phyloP scores from a whole-genome alignment of 129 eudicot genomes.

The Ambrosia artemisiifolia region DNA sequence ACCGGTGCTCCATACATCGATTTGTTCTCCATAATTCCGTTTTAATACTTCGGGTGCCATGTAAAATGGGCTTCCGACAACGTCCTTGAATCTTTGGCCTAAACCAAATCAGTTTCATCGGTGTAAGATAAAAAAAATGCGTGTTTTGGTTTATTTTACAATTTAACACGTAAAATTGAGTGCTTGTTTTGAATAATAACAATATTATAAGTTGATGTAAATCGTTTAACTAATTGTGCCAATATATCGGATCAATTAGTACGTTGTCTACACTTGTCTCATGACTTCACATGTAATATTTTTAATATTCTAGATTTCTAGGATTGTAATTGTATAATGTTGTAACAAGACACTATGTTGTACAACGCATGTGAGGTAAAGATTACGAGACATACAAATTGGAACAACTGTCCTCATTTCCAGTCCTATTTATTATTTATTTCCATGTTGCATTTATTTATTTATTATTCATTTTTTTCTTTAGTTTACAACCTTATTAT shows the following conservation, averaged over 20 bases:
- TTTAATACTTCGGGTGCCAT: conserved; percentile 89
- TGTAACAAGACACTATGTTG: too few relatives aligned
- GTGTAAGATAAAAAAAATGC: background rate
- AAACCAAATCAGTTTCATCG: background rate
- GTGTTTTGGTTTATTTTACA: background rate
- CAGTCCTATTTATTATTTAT: background rate
- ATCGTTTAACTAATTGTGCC: background rate
- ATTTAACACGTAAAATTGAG: background rate
- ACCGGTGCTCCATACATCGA: conserved; percentile 87
- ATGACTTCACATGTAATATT: too few relatives aligned
- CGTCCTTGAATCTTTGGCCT: conserved; percentile 72
- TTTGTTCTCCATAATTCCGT: conserved; percentile 67
- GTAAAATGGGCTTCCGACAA: conserved; percentile 91
- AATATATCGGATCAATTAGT: background rate
- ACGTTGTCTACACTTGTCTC: background rate
- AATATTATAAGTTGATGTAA: too few relatives aligned
- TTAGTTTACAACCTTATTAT: background rate
- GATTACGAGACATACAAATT: too few relatives aligned
- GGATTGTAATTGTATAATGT: too few relatives aligned
- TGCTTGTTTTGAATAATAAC: background rate
- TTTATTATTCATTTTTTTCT: background rate
- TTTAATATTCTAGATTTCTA: too few relatives aligned
- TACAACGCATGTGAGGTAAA: too few relatives aligned
- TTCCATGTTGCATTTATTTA: too few relatives aligned
- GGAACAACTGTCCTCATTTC: background rate